Conservation (phyloP, 108 stramenopile species). For the Craspedostauros australis region DNA sequence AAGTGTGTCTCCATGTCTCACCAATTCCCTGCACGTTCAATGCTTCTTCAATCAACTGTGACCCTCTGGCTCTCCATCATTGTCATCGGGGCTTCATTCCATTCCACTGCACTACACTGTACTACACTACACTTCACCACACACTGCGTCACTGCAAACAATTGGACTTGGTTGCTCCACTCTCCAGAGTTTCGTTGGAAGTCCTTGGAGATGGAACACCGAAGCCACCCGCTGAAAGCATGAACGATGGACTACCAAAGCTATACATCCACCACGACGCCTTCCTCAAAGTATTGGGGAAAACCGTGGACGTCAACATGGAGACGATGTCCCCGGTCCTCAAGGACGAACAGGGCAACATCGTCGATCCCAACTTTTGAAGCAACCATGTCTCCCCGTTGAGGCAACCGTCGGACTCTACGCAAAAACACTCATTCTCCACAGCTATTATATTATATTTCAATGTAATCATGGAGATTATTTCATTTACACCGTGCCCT, state of each 20-base stretch:
- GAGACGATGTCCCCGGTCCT: constrained; percentile 43
- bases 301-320: constrained; percentile 47
- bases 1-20: no score
- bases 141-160: neutral
- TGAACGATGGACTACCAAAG: constrained; percentile 63
- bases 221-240: constrained; percentile 51
- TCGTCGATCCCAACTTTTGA: constrained; percentile 61
- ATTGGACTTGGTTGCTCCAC: neutral
- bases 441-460: no score
- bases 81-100: neutral
- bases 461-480: no score
- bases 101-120: neutral
- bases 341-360: constrained; percentile 63
- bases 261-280: constrained; percentile 69
- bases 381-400: no score
- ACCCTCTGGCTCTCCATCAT: neutral
- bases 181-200: constrained; percentile 66
- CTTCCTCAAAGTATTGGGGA: constrained; percentile 82
- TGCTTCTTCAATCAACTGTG: no score
- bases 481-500: no score
- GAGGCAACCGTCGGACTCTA: no score
- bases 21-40: no score
- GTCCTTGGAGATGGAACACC: constrained; percentile 64
- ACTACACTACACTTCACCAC: neutral
- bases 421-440: no score